Evolutionary conservation across 345 rosid species (phyloP), one percentile per base, ranked within the genome.

Genomic region (Salix caprea): DNA sequence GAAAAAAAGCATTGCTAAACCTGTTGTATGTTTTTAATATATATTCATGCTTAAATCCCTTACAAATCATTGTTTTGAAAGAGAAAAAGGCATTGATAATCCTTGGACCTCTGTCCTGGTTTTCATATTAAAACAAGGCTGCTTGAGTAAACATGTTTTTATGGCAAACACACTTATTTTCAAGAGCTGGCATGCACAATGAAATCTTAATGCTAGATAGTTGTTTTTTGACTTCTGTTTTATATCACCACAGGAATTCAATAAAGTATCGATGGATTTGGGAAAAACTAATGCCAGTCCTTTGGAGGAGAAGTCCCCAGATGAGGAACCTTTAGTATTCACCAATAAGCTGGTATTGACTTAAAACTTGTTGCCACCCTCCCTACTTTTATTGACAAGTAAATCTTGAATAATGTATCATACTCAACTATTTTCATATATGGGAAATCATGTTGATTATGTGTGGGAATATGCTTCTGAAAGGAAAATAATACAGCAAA

Each of bases 241-340:
- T 71, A 5, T 48, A 36, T 71, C 26, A 44, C 48, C 71, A 76
- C 91, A 92, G 98, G 94, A 89, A 77, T 90, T 80, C 18, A 86
- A 79, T 85, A 91, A 84, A 78, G 96, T 88, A 60, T 77, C 67
- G 58, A 81, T 75, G 3, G 85, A 72, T 71, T 88, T 87, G 67
- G 92, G 90, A 75, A 88, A 91, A 82, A 78, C 72, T 78, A 87
- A 84, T 83, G 81, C 75, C 72, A 77, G 89, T 75, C 86, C 90
- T 42, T 61, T 71, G 56, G 94, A 92, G 76, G 99, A 91, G 88
- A 93, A 90, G 84, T 72, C 76, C 74, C 79, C 73, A 16, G 94
- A 85, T 76, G 96, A 93, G 72, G 98, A 96, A 83, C 95, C 97
- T 77, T 77, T 91, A 46, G 81, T 89, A 42, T 96, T 85, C 78